These are phyloP conservation scores for Penicillium expansum DNA, from an alignment of 2,329 filamentous ascomycete species.

Conservation along the genomic window DNA sequence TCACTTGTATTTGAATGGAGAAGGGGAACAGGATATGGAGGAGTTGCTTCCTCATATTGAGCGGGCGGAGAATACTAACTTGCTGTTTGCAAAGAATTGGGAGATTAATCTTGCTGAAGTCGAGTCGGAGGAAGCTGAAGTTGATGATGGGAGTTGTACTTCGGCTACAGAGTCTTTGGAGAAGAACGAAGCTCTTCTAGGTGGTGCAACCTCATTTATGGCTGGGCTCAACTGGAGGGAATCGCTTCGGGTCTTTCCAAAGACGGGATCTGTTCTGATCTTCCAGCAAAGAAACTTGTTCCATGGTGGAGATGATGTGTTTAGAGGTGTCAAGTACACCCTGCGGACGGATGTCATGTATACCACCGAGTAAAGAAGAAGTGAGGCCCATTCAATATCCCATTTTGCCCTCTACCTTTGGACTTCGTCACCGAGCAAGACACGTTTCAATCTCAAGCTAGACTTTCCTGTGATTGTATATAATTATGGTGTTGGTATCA, in stretches of 20 bases:
- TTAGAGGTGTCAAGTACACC: constrained; percentile 54
- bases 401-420: not conserved
- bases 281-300: constrained; percentile 56
- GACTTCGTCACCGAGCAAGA: not conserved
- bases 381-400: too few species aligned
- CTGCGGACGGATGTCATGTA: constrained; percentile 59
- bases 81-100: constrained; percentile 14
- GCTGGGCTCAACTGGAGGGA: constrained; percentile 32
- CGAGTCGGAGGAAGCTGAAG: not conserved
- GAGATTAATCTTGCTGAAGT: constrained; percentile 17
- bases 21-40: constrained; percentile 35
- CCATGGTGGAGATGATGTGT: constrained; percentile 56
- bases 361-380: constrained; percentile 5
- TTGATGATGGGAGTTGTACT: not conserved
- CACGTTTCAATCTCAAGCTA: not conserved
- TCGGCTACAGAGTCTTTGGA: constrained; percentile 6
- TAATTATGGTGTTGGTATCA: not conserved
- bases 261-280: constrained; percentile 52
- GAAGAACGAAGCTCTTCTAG: constrained; percentile 41
- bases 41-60: constrained; percentile 26
- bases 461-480: too few species aligned
- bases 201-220: constrained; percentile 56
- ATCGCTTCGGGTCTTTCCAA: constrained; percentile 48
- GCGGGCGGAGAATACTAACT: constrained; percentile 9
- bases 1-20: constrained; percentile 56